Evolutionary conservation across 169 alveolate genomes (phyloP).

Genomic region (Cryptosporidium andersoni): DNA sequence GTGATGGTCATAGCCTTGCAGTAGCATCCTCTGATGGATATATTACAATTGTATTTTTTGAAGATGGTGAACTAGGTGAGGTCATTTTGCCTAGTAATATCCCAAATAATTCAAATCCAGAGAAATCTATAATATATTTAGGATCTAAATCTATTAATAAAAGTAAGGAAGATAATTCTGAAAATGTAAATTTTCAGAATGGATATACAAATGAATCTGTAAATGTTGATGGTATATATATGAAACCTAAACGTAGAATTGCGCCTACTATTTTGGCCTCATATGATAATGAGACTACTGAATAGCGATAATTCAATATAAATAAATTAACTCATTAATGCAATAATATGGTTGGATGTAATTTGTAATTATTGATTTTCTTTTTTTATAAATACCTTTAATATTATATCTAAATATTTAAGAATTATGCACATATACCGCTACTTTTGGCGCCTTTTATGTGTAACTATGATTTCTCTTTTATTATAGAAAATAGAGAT

Average conservation of each 20-base stretch:
- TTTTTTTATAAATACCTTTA: no score
- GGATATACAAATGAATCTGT: background rate
- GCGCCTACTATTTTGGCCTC: slow-evolving; percentile 52
- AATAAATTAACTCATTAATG: no score
- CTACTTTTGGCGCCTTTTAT: no score
- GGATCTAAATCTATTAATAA: background rate
- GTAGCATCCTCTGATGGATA: slow-evolving; percentile 92
- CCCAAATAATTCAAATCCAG: background rate
- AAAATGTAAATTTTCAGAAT: background rate
- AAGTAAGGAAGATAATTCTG: background rate
- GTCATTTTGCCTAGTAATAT: slow-evolving; percentile 37
- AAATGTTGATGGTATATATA: background rate
- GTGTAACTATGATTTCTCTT: no score
- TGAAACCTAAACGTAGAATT: slow-evolving; percentile 40
- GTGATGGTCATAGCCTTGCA: slow-evolving; percentile 89
- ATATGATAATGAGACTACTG: background rate
- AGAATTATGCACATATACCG: no score
- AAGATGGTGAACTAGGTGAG: slow-evolving; percentile 85
- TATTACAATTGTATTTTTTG: slow-evolving; percentile 85
- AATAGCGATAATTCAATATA: background rate
- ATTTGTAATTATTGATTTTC: no score
- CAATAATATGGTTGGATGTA: no score
- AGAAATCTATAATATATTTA: background rate
- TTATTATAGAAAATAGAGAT: no score
- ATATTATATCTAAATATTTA: no score